Conservation (phyloP, 306 rosid genomes). For the Abrus pulchellus region DNA sequence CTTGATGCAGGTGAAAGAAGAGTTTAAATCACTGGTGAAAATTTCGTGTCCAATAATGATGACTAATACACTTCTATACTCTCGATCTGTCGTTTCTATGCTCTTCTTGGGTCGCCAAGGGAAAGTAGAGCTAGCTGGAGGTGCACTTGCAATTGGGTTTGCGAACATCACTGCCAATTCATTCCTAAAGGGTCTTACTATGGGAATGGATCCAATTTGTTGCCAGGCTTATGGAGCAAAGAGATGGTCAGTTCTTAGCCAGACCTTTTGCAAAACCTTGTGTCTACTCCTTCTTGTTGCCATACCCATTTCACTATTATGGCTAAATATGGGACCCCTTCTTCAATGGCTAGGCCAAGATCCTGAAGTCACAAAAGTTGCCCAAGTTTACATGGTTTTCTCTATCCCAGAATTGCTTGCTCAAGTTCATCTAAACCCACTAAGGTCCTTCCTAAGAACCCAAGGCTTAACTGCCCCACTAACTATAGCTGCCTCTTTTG, state of each 20-base stretch:
- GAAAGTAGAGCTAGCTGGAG: constrained; percentile 83
- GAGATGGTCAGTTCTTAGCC: constrained; percentile 73
- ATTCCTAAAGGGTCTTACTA: constrained; percentile 68
- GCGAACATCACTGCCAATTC: constrained; percentile 80
- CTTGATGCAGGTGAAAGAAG: constrained; percentile 70
- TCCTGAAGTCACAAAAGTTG: constrained; percentile 69
- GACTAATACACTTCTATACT: constrained; percentile 70
- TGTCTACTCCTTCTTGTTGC: constrained; percentile 75
- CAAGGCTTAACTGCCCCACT: constrained; percentile 75
- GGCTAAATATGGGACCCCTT: constrained; percentile 71
- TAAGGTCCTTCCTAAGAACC: constrained; percentile 72
- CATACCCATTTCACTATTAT: constrained; percentile 64
- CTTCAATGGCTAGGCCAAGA: constrained; percentile 81
- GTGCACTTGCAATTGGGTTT: constrained; percentile 79
- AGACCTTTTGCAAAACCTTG: constrained; percentile 68
- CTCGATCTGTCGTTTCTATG: constrained; percentile 77
- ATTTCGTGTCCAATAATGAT: constrained; percentile 72
- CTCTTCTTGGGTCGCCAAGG: constrained; percentile 85
- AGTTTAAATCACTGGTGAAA: constrained; percentile 65
- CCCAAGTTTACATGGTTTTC: constrained; percentile 69
- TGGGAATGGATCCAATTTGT: constrained; percentile 92
- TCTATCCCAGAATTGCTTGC: constrained; percentile 85
- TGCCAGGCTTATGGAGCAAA: constrained; percentile 93
- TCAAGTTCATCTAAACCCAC: constrained; percentile 72
- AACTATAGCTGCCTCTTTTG: constrained; percentile 67